phyloP scores from a whole-genome alignment of 371 early-diverging fungal species.

The Mucor piriformis region DNA sequence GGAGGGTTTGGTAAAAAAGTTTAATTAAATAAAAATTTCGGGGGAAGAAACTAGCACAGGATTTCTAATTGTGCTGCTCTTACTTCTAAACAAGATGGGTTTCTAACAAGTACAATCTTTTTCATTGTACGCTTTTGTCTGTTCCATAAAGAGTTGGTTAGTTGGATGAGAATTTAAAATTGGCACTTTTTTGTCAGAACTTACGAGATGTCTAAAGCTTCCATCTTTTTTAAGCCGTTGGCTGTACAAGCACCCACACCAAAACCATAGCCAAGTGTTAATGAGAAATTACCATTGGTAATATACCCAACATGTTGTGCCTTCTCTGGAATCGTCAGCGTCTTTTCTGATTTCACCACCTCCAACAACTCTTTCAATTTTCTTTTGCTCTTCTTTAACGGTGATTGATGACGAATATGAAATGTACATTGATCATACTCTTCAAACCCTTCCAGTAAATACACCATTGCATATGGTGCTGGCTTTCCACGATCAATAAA shows the following conservation, averaged over 20 bases:
- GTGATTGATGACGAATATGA: slow-evolving; percentile 2
- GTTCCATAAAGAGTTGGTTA: neutral
- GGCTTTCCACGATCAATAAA: slow-evolving; percentile 57
- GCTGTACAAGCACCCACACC: slow-evolving; percentile 64
- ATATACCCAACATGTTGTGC: slow-evolving; percentile 67
- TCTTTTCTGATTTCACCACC: neutral
- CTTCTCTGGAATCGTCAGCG: slow-evolving; percentile 14
- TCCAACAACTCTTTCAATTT: slow-evolving; percentile 14
- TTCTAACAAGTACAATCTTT: slow-evolving; percentile 58
- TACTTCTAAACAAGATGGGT: slow-evolving; percentile 46
- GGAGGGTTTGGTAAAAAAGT: slow-evolving; percentile 70
- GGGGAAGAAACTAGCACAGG: slow-evolving; percentile 6
- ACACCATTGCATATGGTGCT: slow-evolving; percentile 54
- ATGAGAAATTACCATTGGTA: slow-evolving; percentile 73
- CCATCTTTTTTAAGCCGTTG: slow-evolving; percentile 33
- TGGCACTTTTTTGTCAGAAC: neutral
- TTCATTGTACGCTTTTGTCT: slow-evolving; percentile 40
- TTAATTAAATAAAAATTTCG: neutral
- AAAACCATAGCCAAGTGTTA: slow-evolving; percentile 63
- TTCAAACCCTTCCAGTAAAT: slow-evolving; percentile 33
- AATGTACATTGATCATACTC: slow-evolving; percentile 25
- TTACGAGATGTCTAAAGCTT: slow-evolving; percentile 36
- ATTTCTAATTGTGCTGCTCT: slow-evolving; percentile 49
- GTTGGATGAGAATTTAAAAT: neutral
- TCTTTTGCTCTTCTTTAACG: slow-evolving; percentile 11